Percentiles rank a stretch among this genome's conserved stretches.
These are phyloP conservation scores for Sechiopsis laciniata DNA, from an alignment of 306 rosid genomes.

Conservation along the genomic window DNA sequence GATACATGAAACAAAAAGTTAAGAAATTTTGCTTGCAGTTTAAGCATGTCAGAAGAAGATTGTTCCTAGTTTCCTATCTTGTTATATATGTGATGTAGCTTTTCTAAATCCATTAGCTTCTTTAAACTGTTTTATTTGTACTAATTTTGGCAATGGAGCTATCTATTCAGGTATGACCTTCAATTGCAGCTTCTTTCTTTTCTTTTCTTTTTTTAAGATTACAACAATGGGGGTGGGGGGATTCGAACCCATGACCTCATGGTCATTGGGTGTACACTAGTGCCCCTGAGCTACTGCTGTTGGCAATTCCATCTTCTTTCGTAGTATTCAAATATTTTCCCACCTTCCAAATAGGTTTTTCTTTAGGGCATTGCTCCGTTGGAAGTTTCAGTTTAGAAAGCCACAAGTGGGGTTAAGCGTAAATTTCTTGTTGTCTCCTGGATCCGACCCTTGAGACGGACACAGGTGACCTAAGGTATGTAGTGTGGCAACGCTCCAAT, in stretches of 20 bases:
- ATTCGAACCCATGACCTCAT: too few relatives aligned
- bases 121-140: neutral
- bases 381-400: too few relatives aligned
- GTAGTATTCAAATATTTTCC: neutral
- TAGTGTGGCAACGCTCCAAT: too few relatives aligned
- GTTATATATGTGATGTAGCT: neutral
- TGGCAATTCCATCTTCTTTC: neutral
- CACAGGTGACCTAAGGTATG: too few relatives aligned
- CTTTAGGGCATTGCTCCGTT: too few relatives aligned
- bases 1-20: slow-evolving; percentile 1
- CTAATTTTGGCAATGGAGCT: neutral
- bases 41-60: neutral
- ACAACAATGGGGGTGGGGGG: too few relatives aligned
- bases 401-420: too few relatives aligned
- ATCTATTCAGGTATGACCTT: slow-evolving; percentile 5
- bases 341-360: neutral
- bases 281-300: too few relatives aligned
- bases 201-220: too few relatives aligned
- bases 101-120: slow-evolving; percentile 3
- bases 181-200: neutral
- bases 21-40: neutral
- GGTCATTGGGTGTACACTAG: too few relatives aligned
- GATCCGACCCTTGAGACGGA: too few relatives aligned
- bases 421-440: too few relatives aligned
- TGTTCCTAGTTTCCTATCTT: neutral